Evolutionary conservation across 208 protist species (phyloP), one percentile per base, ranked within the genome.

Genomic region (Leishmania turanica): DNA sequence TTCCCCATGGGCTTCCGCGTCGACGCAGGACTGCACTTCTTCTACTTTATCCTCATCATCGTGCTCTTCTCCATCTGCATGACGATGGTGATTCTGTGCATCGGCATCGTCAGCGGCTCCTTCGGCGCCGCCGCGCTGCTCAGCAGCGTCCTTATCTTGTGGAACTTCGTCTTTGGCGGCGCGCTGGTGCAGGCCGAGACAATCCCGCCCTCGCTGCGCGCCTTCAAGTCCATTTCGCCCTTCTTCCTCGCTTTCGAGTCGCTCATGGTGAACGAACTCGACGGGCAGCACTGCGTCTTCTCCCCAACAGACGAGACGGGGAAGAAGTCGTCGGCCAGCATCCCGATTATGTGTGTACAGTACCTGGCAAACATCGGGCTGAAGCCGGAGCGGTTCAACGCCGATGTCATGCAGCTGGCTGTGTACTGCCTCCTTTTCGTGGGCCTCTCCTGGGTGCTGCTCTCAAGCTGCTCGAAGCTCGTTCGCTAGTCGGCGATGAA

Each of bases 131-230:
- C 95, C 0, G 95, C 93, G 17, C 88, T 98, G 40, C 51, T 97
- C n/a, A 96, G 93, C 78, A 96, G 92, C 71, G 88, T 97, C 58
- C 81, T 94, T 37, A 97, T 97, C 81, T 78, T 96, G 64, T 98
- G 92, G 93, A 96, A 96, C 85, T 98, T 98, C 79, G 95, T 98
- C 19, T 98, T 98, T 91, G 95, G 95, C 31, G 95, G 95, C 1
- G 88, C 95, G 19, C 83, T 98, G 73, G 95, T 99, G 70, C 94
- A 97, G 79, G 76, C 92, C 7, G 86, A 93, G 69, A 96, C 93
- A n/a, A 89, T 99, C 27, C 96, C 96, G 34, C 24, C 34, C 17
- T 74, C 73, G 19, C 86, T 98, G 24, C 74, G 77, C 15, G 89
- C 89, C 73, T 96, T 98, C 73, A 84, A 93, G 74, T 80, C 72